These are phyloP conservation scores for Penicillium oxalicum DNA, from an alignment of 2,329 filamentous ascomycete species.

Conservation along the genomic window DNA sequence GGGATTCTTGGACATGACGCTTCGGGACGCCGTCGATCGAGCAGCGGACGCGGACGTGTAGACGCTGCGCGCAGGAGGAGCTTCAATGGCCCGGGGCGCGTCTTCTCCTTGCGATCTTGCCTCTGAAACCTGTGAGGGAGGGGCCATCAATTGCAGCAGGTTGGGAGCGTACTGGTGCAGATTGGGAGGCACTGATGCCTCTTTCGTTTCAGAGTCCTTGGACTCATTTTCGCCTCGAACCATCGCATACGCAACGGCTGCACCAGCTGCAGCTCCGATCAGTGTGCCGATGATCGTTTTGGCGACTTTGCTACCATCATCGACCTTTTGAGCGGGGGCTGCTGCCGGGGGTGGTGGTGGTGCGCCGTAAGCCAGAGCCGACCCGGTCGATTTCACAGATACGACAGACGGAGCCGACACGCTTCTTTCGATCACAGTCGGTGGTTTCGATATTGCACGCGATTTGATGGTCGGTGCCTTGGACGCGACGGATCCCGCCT, in stretches of 20 bases:
- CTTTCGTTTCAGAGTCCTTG: slow-evolving; percentile 16
- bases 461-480: slow-evolving; percentile 27
- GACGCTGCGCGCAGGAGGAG: slow-evolving; percentile 21
- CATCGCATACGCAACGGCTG: slow-evolving; percentile 70
- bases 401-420: slow-evolving; percentile 15
- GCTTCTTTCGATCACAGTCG: slow-evolving; percentile 19
- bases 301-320: slow-evolving; percentile 43
- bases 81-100: slow-evolving; percentile 30
- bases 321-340: slow-evolving; percentile 22
- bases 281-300: slow-evolving; percentile 68
- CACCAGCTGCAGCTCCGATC: slow-evolving; percentile 71
- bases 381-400: slow-evolving; percentile 18
- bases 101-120: slow-evolving; percentile 19
- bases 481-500: slow-evolving; percentile 26
- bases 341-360: slow-evolving; percentile 7
- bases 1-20: slow-evolving; percentile 35
- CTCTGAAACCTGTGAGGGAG: slow-evolving; percentile 21
- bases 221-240: slow-evolving; percentile 50
- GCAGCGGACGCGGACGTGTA: slow-evolving; percentile 22
- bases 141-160: slow-evolving; percentile 19
- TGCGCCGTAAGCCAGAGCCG: slow-evolving; percentile 22
- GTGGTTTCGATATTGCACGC: slow-evolving; percentile 23
- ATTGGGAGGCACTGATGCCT: slow-evolving; percentile 11
- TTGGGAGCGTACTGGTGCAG: slow-evolving; percentile 19
- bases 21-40: slow-evolving; percentile 30